phyloP scores from a whole-genome alignment of 257 asterid genomes.

The Craterostigma plantagineum region DNA sequence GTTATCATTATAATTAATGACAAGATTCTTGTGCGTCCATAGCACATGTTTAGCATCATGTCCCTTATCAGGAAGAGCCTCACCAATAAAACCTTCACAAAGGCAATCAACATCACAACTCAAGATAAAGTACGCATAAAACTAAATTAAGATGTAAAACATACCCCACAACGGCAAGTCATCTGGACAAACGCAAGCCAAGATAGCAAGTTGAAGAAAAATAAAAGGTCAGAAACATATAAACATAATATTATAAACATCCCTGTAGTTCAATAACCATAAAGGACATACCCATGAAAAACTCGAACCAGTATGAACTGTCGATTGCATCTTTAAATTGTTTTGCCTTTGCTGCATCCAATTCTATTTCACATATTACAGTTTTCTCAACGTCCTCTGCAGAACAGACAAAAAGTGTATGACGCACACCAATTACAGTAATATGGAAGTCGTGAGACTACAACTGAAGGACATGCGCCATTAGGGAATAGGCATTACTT shows the following conservation, averaged over 20 bases:
- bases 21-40: constrained; percentile 41
- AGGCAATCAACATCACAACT: constrained; percentile 7
- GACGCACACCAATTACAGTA: neutral
- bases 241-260: neutral
- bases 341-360: constrained; percentile 36
- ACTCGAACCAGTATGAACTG: constrained; percentile 55
- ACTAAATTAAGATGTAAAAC: constrained; percentile 4
- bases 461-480: neutral
- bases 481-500: constrained; percentile 26
- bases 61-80: constrained; percentile 32
- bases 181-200: constrained; percentile 36
- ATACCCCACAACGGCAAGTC: constrained; percentile 97
- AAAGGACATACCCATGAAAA: constrained; percentile 35
- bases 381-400: constrained; percentile 49
- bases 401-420: constrained; percentile 4
- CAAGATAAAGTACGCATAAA: neutral
- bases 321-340: constrained; percentile 57
- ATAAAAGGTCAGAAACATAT: constrained; percentile 12
- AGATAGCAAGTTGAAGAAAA: constrained; percentile 11
- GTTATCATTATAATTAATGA: constrained; percentile 26
- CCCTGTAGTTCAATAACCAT: neutral
- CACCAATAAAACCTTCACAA: constrained; percentile 41
- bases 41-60: constrained; percentile 35
- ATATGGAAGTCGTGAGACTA: neutral
- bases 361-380: constrained; percentile 39